Conservation (phyloP, 83 land plant species). For the Picea abies region DNA sequence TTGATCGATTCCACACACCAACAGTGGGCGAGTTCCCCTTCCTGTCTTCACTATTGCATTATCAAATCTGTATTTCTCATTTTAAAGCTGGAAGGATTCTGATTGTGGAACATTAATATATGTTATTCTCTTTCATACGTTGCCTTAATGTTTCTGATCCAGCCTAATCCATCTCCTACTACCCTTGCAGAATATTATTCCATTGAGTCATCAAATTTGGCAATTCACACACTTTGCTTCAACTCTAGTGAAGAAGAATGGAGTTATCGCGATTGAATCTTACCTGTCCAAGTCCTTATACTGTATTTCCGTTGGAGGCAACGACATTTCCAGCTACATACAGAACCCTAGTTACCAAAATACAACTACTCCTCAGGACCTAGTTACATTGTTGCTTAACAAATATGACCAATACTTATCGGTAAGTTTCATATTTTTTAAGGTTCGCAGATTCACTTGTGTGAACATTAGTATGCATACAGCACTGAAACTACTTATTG, state of each 20-base stretch:
- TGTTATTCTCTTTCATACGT: background rate
- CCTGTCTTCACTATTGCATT: background rate
- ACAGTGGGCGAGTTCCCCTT: background rate
- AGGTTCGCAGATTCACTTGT: too few relatives aligned
- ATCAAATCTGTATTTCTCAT: background rate
- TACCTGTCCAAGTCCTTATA: background rate
- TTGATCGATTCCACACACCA: background rate
- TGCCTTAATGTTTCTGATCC: background rate
- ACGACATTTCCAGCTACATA: background rate
- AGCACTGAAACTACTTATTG: too few relatives aligned
- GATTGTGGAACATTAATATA: too few relatives aligned
- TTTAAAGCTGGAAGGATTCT: too few relatives aligned
- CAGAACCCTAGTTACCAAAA: background rate
- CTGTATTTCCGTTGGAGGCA: background rate
- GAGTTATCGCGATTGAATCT: background rate
- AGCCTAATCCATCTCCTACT: background rate
- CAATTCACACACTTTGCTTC: too few relatives aligned
- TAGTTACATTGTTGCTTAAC: background rate
- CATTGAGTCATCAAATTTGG: background rate
- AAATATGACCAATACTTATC: background rate
- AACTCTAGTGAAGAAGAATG: background rate
- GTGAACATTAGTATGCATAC: too few relatives aligned
- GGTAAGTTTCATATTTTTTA: background rate
- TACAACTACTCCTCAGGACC: background rate
- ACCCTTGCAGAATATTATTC: background rate